Percentiles rank a stretch among this genome's conserved stretches.
Conservation (phyloP, 257 asterid species). For the Solanum commersonii region DNA sequence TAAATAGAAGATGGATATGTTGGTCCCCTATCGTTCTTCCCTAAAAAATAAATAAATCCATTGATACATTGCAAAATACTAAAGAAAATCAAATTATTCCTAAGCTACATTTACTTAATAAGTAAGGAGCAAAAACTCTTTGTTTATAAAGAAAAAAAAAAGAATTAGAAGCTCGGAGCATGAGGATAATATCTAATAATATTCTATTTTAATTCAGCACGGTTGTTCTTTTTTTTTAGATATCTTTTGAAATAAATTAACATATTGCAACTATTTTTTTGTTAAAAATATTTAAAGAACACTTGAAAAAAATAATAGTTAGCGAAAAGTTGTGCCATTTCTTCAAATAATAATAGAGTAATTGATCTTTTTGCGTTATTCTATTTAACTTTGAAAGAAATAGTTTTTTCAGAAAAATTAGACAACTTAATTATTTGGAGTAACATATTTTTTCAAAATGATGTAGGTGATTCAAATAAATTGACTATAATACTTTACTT, state of each 20-base stretch:
- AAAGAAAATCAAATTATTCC: background rate
- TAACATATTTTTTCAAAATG: background rate
- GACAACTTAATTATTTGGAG: background rate
- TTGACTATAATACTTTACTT: background rate
- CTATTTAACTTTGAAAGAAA: background rate
- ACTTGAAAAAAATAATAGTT: background rate
- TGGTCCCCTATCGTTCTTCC: background rate
- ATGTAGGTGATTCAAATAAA: background rate
- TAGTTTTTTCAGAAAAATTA: background rate
- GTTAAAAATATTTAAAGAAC: background rate
- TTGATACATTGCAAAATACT: background rate
- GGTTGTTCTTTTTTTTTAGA: too few species aligned
- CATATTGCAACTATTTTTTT: background rate
- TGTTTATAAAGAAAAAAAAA: too few species aligned
- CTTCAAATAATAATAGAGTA: background rate
- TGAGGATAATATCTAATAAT: background rate
- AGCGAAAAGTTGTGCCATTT: background rate
- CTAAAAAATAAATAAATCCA: too few species aligned
- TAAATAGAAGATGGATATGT: background rate
- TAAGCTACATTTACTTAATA: background rate
- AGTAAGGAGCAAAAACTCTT: too few species aligned
- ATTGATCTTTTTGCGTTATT: background rate
- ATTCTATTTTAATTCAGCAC: too few species aligned
- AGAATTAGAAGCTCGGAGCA: background rate
- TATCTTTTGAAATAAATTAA: too few species aligned